A percentile compares a stretch with the other conserved stretches of the same genome.
Conservation (phyloP, 108 stramenopile species). For the Cyclotella choctawhatcheeana region DNA sequence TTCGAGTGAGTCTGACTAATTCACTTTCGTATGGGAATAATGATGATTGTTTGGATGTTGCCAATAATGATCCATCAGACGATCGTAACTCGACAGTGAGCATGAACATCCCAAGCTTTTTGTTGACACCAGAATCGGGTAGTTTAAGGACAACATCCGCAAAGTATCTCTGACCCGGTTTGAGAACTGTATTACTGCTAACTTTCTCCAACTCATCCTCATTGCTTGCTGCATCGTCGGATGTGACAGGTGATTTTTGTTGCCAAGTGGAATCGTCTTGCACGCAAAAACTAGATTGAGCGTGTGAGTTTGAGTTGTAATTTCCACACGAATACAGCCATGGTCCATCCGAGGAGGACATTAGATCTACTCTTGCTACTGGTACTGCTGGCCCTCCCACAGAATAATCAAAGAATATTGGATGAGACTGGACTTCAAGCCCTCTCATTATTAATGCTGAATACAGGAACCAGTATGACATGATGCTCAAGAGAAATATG, state of each 20-base stretch:
- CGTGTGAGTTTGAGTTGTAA: neutral
- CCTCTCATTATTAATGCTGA: slow-evolving; percentile 42
- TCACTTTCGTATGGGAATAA: slow-evolving; percentile 77
- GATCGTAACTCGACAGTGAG: slow-evolving; percentile 58
- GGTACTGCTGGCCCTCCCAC: slow-evolving; percentile 24
- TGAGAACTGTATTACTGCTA: slow-evolving; percentile 36
- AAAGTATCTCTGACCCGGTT: slow-evolving; percentile 57
- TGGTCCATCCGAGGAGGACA: slow-evolving; percentile 31
- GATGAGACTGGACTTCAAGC: slow-evolving; percentile 47
- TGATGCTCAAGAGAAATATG: slow-evolving; percentile 33
- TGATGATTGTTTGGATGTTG: slow-evolving; percentile 64
- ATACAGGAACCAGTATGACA: slow-evolving; percentile 25
- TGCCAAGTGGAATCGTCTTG: slow-evolving; percentile 2
- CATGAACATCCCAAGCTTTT: slow-evolving; percentile 66
- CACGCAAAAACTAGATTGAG: slow-evolving; percentile 18
- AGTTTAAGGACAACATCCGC: slow-evolving; percentile 67
- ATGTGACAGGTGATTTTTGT: neutral
- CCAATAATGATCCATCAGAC: slow-evolving; percentile 54
- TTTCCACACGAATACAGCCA: slow-evolving; percentile 36
- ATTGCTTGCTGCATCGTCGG: neutral
- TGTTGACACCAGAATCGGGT: slow-evolving; percentile 73
- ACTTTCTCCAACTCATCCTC: neutral
- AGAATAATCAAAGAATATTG: slow-evolving; percentile 53
- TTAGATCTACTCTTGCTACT: slow-evolving; percentile 35
- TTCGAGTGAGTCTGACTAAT: slow-evolving; percentile 64